phyloP scores from a whole-genome alignment of 129 eudicot genomes.

The Saussurea involucrata region DNA sequence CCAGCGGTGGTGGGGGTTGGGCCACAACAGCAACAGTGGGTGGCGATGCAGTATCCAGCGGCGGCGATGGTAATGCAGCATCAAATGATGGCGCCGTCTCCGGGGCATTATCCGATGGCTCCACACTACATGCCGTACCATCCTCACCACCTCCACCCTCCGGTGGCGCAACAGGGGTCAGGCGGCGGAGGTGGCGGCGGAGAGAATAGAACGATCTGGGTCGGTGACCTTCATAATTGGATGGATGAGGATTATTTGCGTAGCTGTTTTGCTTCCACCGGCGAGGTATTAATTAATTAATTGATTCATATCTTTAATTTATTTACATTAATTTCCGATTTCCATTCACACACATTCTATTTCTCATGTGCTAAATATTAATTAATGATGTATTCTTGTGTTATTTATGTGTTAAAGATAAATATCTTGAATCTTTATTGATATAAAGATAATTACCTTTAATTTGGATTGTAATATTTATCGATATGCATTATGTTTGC shows the following conservation, averaged over 20 bases:
- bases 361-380: not conserved
- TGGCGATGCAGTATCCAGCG: slow-evolving; percentile 83
- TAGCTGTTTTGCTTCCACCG: slow-evolving; percentile 74
- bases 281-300: slow-evolving; percentile 47
- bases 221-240: slow-evolving; percentile 86
- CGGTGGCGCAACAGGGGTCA: slow-evolving; percentile 44
- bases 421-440: not conserved
- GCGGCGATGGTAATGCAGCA: slow-evolving; percentile 91
- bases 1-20: slow-evolving; percentile 18
- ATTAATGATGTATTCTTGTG: not conserved
- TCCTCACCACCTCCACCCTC: slow-evolving; percentile 52
- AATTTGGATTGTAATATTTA: not conserved
- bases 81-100: slow-evolving; percentile 73
- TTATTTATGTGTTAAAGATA: not conserved
- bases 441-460: not conserved
- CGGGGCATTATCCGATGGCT: slow-evolving; percentile 60
- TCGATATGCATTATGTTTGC: not conserved
- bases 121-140: slow-evolving; percentile 78
- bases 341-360: not conserved
- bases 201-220: slow-evolving; percentile 88
- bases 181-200: slow-evolving; percentile 29
- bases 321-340: not conserved
- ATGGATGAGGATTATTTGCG: slow-evolving; percentile 94
- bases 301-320: not conserved
- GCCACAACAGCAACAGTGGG: slow-evolving; percentile 60